A percentile compares a stretch with the other conserved stretches of the same genome.
These are phyloP conservation scores for Aspergillus terreus DNA, from an alignment of 2,329 filamentous ascomycete species.

Conservation along the genomic window DNA sequence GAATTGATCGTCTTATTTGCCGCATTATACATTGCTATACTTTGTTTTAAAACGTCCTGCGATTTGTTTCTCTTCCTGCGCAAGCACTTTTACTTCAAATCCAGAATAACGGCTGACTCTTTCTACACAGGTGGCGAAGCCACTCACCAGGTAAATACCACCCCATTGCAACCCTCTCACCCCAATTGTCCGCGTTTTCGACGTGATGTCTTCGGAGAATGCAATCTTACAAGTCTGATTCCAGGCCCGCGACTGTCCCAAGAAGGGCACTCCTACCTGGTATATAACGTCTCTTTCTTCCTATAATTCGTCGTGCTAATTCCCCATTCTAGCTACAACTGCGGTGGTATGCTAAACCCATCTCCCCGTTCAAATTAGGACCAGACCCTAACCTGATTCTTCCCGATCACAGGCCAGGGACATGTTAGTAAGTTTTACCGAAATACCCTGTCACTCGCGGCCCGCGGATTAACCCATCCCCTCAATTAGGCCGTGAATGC, in stretches of 20 bases:
- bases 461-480: constrained; percentile 10
- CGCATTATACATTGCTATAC: not conserved
- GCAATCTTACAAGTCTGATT: constrained; percentile 21
- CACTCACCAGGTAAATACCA: constrained; percentile 65
- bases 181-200: not conserved
- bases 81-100: not conserved
- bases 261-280: constrained; percentile 78
- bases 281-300: constrained; percentile 43
- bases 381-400: constrained; percentile 12
- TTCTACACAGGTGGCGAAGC: constrained; percentile 61
- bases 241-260: constrained; percentile 80
- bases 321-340: constrained; percentile 65
- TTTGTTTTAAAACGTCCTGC: not conserved
- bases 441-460: not conserved
- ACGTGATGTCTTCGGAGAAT: not conserved
- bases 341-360: constrained; percentile 58
- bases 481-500: constrained; percentile 74
- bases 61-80: too few species aligned
- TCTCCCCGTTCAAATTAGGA: not conserved
- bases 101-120: not conserved
- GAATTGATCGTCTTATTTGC: not conserved
- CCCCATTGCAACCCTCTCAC: not conserved
- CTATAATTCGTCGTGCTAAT: constrained; percentile 7
- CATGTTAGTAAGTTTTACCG: constrained; percentile 65
- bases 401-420: constrained; percentile 52